Base-by-base conservation (phyloP, 2,329 filamentous ascomycete species). In the Fusarium bactridioides region DNA sequence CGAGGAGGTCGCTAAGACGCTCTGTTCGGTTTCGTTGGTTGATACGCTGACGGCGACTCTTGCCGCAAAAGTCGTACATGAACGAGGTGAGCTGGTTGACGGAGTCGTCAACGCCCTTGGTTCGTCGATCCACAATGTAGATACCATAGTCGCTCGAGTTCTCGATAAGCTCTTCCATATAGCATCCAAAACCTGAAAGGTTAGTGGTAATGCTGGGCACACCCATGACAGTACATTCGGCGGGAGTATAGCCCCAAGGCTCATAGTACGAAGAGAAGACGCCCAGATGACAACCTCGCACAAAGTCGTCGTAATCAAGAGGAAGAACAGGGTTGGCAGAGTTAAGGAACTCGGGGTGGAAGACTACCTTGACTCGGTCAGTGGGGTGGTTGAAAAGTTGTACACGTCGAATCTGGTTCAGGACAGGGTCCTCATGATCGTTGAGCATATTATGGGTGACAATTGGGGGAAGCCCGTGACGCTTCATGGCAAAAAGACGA, bases 381-480 rank as follows among this genome's bases (percentile, higher is more conserved):
- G 91, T 90, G 2, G 95, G 93, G 82, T 97, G 93, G 85, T 99
- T 99, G 88, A 98, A 98, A 27, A 99, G 91, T 82, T 98, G 94
- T 57, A 98, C 97, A 47, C 96, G 91, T 55, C 96, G 93, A 78
- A 99, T 93, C 84, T 98, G 96, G 86, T 97, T 97, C 70, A 99
- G 85, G 55, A 99, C 94, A 4, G 95, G 96, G 77, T 99, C 96
- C 76, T 98, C 95, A 43, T 88, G 83, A 82, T 98, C 95, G 79
- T 97, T 98, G 77, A 94, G 84, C 95, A 99, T 98, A 87, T 99
- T 98, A 87, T 99, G 96, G 9, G 96, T 99, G 67, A 98, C 95
- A 79, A 99, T 97, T 1, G 96, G 96, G 8, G 96, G 96, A 35
- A 98, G 89, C 43, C 89, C 90, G 81, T 94, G 89, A 59, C 96